Evolutionary conservation across 257 asterid genomes (phyloP).

Genomic region (Solanum medicagineum): DNA sequence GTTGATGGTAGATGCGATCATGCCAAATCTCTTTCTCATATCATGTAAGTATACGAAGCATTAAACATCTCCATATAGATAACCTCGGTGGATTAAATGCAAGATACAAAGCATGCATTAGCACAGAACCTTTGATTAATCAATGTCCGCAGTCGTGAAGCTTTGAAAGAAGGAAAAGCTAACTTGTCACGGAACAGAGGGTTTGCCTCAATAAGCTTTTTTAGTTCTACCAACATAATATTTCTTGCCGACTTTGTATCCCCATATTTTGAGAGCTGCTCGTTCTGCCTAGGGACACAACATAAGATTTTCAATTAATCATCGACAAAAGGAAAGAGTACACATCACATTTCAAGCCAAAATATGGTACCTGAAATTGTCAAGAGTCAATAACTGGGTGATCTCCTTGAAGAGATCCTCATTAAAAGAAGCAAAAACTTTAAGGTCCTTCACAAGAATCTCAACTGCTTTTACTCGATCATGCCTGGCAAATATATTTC

Average conservation of each 20-base stretch:
- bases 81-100: neutral
- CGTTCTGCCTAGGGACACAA: constrained; percentile 63
- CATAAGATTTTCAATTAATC: constrained; percentile 6
- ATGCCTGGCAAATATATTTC: constrained; percentile 38
- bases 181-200: constrained; percentile 89
- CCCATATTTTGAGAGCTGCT: constrained; percentile 93
- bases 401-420: constrained; percentile 95
- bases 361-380: constrained; percentile 64
- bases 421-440: constrained; percentile 83
- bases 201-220: constrained; percentile 88
- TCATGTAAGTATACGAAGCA: neutral
- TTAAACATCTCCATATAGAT: neutral
- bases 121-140: constrained; percentile 72
- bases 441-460: constrained; percentile 86
- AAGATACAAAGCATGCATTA: neutral
- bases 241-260: constrained; percentile 88
- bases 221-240: constrained; percentile 81
- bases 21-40: neutral
- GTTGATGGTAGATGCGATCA: neutral
- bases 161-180: constrained; percentile 63
- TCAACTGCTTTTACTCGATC: constrained; percentile 90
- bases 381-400: constrained; percentile 71
- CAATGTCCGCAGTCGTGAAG: constrained; percentile 84
- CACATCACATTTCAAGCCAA: neutral
- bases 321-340: neutral